Evolutionary conservation across 768 basidiomycete genomes (phyloP).

Genomic region (Rubroboletus pulcherrimus): DNA sequence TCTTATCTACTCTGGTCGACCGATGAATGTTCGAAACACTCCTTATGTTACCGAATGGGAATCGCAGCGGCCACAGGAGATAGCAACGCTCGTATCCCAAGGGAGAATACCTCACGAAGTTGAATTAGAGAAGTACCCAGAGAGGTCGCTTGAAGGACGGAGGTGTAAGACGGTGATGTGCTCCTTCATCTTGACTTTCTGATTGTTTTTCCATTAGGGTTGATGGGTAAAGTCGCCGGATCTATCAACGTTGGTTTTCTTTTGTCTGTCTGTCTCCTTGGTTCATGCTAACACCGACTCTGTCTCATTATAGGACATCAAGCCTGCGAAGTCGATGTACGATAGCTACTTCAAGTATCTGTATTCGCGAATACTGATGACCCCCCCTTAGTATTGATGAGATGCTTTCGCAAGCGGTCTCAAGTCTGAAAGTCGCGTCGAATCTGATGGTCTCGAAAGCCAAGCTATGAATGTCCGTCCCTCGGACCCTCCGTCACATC

Average conservation of each 20-base stretch:
- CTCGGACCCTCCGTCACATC: neutral
- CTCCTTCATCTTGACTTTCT: slow-evolving; percentile 1
- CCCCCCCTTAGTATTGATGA: slow-evolving; percentile 63
- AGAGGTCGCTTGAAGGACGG: slow-evolving; percentile 55
- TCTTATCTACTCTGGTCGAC: slow-evolving; percentile 72
- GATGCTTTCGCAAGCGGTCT: slow-evolving; percentile 66
- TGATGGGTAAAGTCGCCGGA: slow-evolving; percentile 78
- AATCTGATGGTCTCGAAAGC: slow-evolving; percentile 41
- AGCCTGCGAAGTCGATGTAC: slow-evolving; percentile 82
- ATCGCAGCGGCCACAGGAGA: slow-evolving; percentile 54
- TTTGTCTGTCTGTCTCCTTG: neutral
- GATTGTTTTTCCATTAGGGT: slow-evolving; percentile 40
- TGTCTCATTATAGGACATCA: slow-evolving; percentile 53
- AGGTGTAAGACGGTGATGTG: slow-evolving; percentile 44
- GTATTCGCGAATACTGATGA: slow-evolving; percentile 9
- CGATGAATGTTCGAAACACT: slow-evolving; percentile 78
- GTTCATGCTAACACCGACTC: slow-evolving; percentile 1
- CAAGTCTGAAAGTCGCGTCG: slow-evolving; percentile 46
- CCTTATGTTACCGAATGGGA: slow-evolving; percentile 80
- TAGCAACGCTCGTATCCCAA: slow-evolving; percentile 50
- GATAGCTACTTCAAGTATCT: slow-evolving; percentile 17
- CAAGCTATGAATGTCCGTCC: slow-evolving; percentile 39
- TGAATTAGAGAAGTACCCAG: slow-evolving; percentile 66
- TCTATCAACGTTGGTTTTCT: slow-evolving; percentile 51
- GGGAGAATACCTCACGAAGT: slow-evolving; percentile 76